These are phyloP conservation scores for Lachnellula cervina DNA, from an alignment of 2,329 filamentous ascomycete genomes.

Conservation along the genomic window DNA sequence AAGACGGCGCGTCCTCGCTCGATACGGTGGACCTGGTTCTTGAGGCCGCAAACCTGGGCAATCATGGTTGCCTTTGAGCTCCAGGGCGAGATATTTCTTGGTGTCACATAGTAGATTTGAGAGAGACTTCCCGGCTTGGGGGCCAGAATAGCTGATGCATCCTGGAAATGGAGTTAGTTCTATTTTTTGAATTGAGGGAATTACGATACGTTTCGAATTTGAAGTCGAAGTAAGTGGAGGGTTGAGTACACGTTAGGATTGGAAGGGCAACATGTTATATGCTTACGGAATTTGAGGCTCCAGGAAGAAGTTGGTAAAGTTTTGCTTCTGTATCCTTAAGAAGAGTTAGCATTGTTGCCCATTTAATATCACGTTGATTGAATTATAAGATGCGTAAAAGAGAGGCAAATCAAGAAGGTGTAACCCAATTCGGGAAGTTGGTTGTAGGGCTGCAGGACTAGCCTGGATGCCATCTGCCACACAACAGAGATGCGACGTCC, in stretches of 20 bases:
- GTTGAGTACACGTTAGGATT: too few species aligned
- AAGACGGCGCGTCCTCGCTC: slow-evolving; percentile 81
- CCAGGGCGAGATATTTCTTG: slow-evolving; percentile 91
- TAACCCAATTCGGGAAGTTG: neutral
- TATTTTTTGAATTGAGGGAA: neutral
- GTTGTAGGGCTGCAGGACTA: neutral
- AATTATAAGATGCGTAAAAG: neutral
- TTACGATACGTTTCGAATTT: neutral
- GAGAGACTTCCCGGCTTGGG: slow-evolving; percentile 8
- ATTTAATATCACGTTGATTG: neutral
- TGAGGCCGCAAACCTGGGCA: slow-evolving; percentile 82
- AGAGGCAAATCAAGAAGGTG: neutral
- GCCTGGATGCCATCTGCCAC: neutral
- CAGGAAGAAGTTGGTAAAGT: slow-evolving; percentile 25
- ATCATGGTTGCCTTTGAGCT: slow-evolving; percentile 95
- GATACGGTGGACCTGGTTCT: slow-evolving; percentile 65
- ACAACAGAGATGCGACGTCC: neutral
- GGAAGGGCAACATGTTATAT: too few species aligned
- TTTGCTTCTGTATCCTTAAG: slow-evolving; percentile 18
- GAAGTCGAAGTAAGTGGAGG: neutral
- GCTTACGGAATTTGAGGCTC: slow-evolving; percentile 3
- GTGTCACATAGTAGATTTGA: slow-evolving; percentile 58
- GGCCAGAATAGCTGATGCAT: slow-evolving; percentile 11
- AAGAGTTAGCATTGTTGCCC: slow-evolving; percentile 8
- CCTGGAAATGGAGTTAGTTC: neutral